These are phyloP conservation scores for Rhizopogon salebrosus DNA, from an alignment of 768 basidiomycete species.

Conservation along the genomic window DNA sequence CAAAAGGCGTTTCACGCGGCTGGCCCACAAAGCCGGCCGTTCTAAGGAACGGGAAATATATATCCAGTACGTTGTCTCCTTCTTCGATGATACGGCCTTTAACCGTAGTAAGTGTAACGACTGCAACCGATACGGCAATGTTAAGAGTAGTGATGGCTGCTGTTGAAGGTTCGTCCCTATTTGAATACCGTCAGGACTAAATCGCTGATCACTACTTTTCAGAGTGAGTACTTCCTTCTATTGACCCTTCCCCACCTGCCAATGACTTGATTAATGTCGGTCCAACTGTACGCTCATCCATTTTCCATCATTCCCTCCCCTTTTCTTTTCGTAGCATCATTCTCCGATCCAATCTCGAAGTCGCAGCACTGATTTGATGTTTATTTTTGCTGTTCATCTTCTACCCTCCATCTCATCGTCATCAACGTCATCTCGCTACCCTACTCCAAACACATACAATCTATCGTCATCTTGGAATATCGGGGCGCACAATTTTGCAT, in stretches of 20 bases:
- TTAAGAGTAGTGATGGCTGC: slow-evolving; percentile 92
- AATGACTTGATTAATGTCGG: slow-evolving; percentile 18
- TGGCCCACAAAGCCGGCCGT: slow-evolving; percentile 82
- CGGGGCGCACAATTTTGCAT: background rate
- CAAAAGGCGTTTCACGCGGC: slow-evolving; percentile 73
- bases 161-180: slow-evolving; percentile 70
- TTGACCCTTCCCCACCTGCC: slow-evolving; percentile 20
- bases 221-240: slow-evolving; percentile 59
- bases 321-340: slow-evolving; percentile 26
- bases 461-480: slow-evolving; percentile 6
- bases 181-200: slow-evolving; percentile 6
- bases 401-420: slow-evolving; percentile 6
- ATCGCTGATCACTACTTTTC: slow-evolving; percentile 12
- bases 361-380: slow-evolving; percentile 28
- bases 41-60: slow-evolving; percentile 89
- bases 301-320: slow-evolving; percentile 13
- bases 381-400: slow-evolving; percentile 15
- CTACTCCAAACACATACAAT: slow-evolving; percentile 4
- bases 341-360: slow-evolving; percentile 32
- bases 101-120: slow-evolving; percentile 59
- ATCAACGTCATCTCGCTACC: slow-evolving; percentile 6
- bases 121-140: slow-evolving; percentile 86
- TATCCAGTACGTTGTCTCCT: slow-evolving; percentile 67
- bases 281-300: slow-evolving; percentile 23
- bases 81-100: slow-evolving; percentile 4